Evolutionary conservation across 257 asterid genomes (phyloP).

Genomic region (Penstemon eatonii): DNA sequence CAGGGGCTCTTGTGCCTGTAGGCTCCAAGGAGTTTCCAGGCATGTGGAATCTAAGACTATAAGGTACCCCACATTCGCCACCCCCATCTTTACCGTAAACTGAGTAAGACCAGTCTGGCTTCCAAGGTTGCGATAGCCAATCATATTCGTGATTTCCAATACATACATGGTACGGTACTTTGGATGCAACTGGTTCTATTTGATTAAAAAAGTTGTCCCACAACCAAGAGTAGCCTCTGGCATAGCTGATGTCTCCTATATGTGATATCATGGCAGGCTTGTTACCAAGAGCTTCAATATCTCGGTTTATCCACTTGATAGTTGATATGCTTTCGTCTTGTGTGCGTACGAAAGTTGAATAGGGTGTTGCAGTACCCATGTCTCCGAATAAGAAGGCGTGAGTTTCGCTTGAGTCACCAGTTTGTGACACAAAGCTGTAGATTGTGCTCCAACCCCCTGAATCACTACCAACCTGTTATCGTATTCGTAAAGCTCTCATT

Average conservation of each 20-base stretch:
- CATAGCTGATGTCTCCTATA: constrained; percentile 95
- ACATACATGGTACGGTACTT: constrained; percentile 85
- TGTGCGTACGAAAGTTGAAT: constrained; percentile 64
- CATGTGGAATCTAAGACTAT: constrained; percentile 80
- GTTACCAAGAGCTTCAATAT: constrained; percentile 72
- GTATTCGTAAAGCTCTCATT: background rate
- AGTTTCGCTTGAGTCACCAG: constrained; percentile 55
- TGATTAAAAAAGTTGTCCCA: constrained; percentile 93
- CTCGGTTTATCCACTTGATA: constrained; percentile 78
- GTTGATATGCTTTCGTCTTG: constrained; percentile 82
- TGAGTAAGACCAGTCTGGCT: constrained; percentile 69
- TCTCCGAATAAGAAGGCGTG: constrained; percentile 87
- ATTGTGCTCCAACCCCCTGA: constrained; percentile 75
- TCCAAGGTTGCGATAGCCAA: constrained; percentile 94
- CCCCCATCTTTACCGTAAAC: constrained; percentile 83
- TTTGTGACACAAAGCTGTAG: constrained; percentile 64
- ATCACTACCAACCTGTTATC: constrained; percentile 81
- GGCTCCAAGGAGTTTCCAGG: constrained; percentile 83
- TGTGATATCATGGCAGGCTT: constrained; percentile 85
- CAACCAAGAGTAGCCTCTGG: constrained; percentile 90
- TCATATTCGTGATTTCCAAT: constrained; percentile 94
- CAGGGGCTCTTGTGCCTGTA: constrained; percentile 79
- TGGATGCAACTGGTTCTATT: constrained; percentile 75
- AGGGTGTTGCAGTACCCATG: constrained; percentile 95
- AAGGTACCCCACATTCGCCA: constrained; percentile 96